Evolutionary conservation across 2,329 filamentous ascomycete species (phyloP), one percentile per base, ranked within the genome.

Genomic region (Fusarium oligoseptatum): DNA sequence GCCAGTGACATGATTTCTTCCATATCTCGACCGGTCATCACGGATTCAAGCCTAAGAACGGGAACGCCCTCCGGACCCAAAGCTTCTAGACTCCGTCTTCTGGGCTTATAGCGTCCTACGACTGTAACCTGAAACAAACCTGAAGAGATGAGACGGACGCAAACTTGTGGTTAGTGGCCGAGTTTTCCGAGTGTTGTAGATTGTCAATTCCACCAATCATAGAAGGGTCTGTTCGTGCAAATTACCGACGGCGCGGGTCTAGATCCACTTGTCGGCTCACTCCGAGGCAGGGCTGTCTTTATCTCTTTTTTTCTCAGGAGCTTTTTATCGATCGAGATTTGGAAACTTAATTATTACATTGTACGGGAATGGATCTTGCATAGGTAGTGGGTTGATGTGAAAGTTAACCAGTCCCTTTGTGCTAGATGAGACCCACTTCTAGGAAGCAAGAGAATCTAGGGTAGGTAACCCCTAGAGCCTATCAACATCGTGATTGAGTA

Each of bases 91-190:
- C 60, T 62, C 11, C 11, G 32, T 5, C 29, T 20, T 12, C 29
- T n/a, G 6, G 48, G 48, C 48, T n/a, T 17, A 52, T 52, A 52
- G 48, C 41, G 58, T 20, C 60, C 27, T 32, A 34, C 6, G 29
- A 61, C n/a, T 48, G 24, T 29, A 34, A 61, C 58, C 58, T 61
- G 58, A 61, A 61, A 61, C 58, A 61, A 34, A 34, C 24, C 29
- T n/a, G 14, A 48, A 22, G 17, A 12, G 24, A 52, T 36, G 29
- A 61, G 32, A 60, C 17, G 52, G 52, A 36, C n/a, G 37, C 24
- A 14, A 14, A 20, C 24, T 61, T 52, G 27, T 45, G 27, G 8
- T 24, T 48, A 36, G 58, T 60, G 39, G 22, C 58, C 58, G 58
- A 36, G 58, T 34, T 61, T n/a, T 22, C 58, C 58, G 41, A 48